Evolutionary conservation across 225 moss, liverwort and hornwort species (phyloP), one percentile per base, ranked within the genome.

Genomic region (Bryoerythrophyllum caledonicum): DNA sequence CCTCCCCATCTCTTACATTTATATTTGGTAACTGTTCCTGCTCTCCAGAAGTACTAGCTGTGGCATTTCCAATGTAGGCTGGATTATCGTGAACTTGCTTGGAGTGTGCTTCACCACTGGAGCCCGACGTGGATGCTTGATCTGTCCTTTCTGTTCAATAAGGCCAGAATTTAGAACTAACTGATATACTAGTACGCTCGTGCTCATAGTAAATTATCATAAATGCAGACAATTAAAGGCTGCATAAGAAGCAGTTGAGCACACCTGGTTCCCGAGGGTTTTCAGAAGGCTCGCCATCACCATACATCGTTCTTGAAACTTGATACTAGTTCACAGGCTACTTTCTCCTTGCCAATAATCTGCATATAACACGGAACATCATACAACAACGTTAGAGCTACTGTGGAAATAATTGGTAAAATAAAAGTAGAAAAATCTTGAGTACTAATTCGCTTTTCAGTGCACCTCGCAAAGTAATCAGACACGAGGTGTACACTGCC

Each of bases 31-130:
- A 60, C 54, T 65, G 80, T 38, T 75, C 75, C 59, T 84, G 84
- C 57, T 44, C 74, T 70, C 48, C 57, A 63, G 80, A 72, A 56
- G 72, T 78, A 62, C 75, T 69, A 66, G 85, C 82, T 73, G 80
- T 43, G 52, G 61, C 73, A 70, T 77, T 69, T 51, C 65, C 82
- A 59, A 78, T 63, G 46, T 74, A 75, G 40, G 61, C 78, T 78
- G 85, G 88, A 72, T 78, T 82, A 61, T 80, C 82, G 62, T 82
- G 74, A 30, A 75, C 49, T 75, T 85, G 80, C 80, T 82, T 85
- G 55, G 80, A 72, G 44, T 77, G 73, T 40, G 85, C 85, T 80
- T 85, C 88, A 62, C 74, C 53, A 65, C 76, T 82, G 32, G 75
- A 77, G 62, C 75, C 76, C 20, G 88, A 82, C 48, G 84, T 82